Conservation (phyloP, 257 asterid species). For the Solanum ossicruentum region DNA sequence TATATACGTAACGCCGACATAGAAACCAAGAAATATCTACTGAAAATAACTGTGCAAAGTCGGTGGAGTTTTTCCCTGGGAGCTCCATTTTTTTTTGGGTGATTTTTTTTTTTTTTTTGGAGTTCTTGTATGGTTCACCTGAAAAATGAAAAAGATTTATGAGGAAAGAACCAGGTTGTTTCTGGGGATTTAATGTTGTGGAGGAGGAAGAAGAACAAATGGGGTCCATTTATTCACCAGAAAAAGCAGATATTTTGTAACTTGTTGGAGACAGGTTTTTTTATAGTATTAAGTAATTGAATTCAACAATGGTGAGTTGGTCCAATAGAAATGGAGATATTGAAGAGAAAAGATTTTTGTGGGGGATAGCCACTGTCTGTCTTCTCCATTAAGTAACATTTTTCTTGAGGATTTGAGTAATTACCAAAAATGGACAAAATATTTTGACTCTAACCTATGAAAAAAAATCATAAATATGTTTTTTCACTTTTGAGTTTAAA, state of each 20-base stretch:
- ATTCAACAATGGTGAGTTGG: not conserved
- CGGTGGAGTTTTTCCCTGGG: conserved; percentile 36
- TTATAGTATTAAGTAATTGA: not conserved
- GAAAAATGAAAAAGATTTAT: not conserved
- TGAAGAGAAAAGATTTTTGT: not conserved
- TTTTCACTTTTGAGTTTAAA: too few species aligned
- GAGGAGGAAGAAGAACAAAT: not conserved
- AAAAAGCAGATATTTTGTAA: not conserved
- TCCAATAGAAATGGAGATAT: not conserved
- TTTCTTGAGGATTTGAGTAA: not conserved
- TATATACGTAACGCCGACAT: conserved; percentile 40
- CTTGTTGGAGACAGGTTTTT: not conserved
- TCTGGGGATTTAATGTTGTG: not conserved
- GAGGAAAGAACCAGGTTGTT: not conserved
- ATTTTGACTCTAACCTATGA: too few species aligned
- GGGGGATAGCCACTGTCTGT: not conserved
- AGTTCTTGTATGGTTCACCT: not conserved
- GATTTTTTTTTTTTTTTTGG: not conserved
- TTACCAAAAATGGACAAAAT: not conserved
- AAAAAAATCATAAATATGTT: too few species aligned
- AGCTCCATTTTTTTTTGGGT: not conserved
- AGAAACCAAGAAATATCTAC: conserved; percentile 10
- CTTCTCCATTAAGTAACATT: conserved; percentile 15
- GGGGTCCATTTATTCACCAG: not conserved
- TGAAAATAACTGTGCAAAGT: conserved; percentile 11